Percentiles rank a stretch among this genome's conserved stretches.
Evolutionary conservation across 306 rosid species (phyloP).

Genomic region (Citrullus amarus): DNA sequence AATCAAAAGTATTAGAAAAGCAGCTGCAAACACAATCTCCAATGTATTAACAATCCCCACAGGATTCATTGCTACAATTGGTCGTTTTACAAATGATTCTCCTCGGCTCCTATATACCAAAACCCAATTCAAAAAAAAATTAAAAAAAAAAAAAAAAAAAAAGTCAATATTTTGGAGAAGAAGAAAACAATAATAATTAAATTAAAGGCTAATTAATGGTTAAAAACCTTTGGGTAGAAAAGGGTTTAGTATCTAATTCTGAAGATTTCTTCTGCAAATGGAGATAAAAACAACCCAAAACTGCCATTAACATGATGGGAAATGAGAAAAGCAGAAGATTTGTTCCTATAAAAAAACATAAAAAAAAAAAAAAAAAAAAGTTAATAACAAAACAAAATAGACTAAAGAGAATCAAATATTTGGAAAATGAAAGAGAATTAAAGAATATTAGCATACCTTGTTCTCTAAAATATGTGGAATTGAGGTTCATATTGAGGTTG

Average conservation of each 20-base stretch:
- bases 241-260: neutral
- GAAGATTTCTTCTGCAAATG: conserved; percentile 6
- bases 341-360: neutral
- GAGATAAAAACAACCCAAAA: conserved; percentile 10
- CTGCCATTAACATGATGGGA: conserved; percentile 11
- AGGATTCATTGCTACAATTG: conserved; percentile 37
- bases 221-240: conserved; percentile 5
- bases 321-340: conserved; percentile 15
- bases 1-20: conserved; percentile 42
- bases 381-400: neutral
- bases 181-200: no score
- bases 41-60: conserved; percentile 37
- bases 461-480: conserved; percentile 6
- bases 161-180: no score
- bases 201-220: neutral
- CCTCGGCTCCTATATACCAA: neutral
- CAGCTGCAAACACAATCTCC: conserved; percentile 37
- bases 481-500: neutral
- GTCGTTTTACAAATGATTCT: conserved; percentile 27
- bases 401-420: neutral
- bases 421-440: neutral
- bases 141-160: neutral
- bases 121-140: neutral
- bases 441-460: neutral
- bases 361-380: no score